phyloP scores from a whole-genome alignment of 257 asterid genomes.

The Nicotiana undulata region DNA sequence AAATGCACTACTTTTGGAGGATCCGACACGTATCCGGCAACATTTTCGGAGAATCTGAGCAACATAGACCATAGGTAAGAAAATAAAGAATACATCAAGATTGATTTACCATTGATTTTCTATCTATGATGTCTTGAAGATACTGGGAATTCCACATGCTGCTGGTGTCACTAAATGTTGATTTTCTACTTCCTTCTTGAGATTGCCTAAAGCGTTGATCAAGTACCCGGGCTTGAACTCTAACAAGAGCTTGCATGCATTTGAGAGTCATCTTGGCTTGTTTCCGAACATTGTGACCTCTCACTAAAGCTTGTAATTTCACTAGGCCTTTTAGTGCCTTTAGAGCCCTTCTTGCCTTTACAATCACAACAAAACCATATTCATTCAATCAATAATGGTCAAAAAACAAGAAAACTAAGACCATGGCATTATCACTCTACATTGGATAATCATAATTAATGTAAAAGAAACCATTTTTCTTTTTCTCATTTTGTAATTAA shows the following conservation, averaged over 20 bases:
- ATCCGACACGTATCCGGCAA: too few species aligned
- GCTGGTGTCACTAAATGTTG: slow-evolving; percentile 21
- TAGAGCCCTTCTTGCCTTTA: slow-evolving; percentile 40
- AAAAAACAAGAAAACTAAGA: not conserved
- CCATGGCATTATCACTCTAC: not conserved
- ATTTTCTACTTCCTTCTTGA: slow-evolving; percentile 24
- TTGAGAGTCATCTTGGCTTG: slow-evolving; percentile 37
- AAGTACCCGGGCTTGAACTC: slow-evolving; percentile 32
- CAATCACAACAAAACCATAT: not conserved
- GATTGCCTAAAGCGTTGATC: slow-evolving; percentile 30
- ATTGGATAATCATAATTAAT: not conserved
- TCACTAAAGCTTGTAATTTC: slow-evolving; percentile 42
- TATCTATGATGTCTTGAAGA: slow-evolving; percentile 19
- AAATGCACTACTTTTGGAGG: too few species aligned
- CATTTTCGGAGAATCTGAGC: too few species aligned
- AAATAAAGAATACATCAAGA: not conserved
- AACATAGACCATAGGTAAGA: too few species aligned
- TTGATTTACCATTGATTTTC: slow-evolving; percentile 22
- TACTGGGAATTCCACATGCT: slow-evolving; percentile 15
- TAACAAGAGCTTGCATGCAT: slow-evolving; percentile 45
- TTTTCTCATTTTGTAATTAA: not conserved
- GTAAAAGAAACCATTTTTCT: not conserved
- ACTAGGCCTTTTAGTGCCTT: slow-evolving; percentile 43
- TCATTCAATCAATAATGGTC: not conserved
- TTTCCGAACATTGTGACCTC: slow-evolving; percentile 41